Conservation (phyloP, 768 basidiomycete genomes). For the Mycena galopus region DNA sequence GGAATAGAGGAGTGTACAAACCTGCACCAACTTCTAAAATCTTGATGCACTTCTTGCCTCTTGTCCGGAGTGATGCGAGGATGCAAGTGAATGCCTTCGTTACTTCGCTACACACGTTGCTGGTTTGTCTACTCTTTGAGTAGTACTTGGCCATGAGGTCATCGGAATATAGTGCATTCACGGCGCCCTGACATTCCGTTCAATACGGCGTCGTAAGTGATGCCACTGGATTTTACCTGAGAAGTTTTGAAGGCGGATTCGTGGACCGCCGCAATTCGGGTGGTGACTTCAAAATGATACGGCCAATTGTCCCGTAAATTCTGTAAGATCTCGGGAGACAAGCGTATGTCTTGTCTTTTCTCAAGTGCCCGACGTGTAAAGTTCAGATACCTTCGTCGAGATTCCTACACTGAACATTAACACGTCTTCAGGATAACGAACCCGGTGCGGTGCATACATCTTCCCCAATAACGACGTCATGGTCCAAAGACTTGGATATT, state of each 20-base stretch:
- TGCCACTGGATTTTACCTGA: neutral
- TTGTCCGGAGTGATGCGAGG: neutral
- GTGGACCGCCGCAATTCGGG: constrained; percentile 3
- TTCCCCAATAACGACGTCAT: no score
- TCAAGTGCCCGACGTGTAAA: neutral
- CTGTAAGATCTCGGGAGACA: neutral
- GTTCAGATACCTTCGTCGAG: neutral
- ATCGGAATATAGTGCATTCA: constrained; percentile 18
- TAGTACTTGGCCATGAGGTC: constrained; percentile 16
- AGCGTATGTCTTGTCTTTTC: neutral
- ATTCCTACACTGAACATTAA: neutral
- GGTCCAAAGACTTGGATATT: no score
- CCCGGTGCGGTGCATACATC: no score
- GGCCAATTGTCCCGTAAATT: neutral
- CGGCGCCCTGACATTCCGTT: neutral
- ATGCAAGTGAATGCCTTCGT: neutral
- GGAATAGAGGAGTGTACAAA: no score
- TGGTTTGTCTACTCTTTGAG: neutral
- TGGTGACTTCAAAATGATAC: constrained; percentile 14
- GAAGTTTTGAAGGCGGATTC: neutral
- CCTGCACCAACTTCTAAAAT: constrained; percentile 25
- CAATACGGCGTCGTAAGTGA: no score
- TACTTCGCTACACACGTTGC: neutral
- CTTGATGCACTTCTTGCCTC: constrained; percentile 9
- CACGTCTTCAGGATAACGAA: no score